These are phyloP conservation scores for Aaosphaeria pasadenensis DNA, from an alignment of 2,329 filamentous ascomycete species.

Conservation along the genomic window DNA sequence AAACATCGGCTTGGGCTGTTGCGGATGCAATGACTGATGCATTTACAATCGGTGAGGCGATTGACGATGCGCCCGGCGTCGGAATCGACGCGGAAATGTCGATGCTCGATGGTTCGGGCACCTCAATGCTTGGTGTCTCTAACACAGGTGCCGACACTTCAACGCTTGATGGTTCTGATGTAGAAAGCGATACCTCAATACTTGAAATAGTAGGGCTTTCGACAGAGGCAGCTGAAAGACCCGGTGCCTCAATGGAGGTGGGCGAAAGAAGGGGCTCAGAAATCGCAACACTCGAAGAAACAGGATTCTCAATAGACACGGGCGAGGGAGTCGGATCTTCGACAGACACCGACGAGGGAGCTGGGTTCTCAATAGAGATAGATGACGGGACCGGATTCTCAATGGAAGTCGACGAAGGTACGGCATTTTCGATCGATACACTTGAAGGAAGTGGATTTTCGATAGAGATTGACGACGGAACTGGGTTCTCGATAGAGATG, in stretches of 20 bases:
- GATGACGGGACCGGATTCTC: background rate
- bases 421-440: background rate
- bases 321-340: background rate
- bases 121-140: background rate
- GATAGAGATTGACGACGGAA: background rate
- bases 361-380: background rate
- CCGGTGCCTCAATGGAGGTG: background rate
- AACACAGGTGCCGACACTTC: background rate
- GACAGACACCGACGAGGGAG: background rate
- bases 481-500: background rate
- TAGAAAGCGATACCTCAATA: background rate
- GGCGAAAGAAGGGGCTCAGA: background rate
- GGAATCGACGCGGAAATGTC: background rate
- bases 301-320: background rate
- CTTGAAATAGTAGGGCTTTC: background rate
- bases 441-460: background rate
- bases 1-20: background rate
- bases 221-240: background rate
- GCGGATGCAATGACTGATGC: background rate
- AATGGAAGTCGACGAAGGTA: background rate
- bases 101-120: background rate
- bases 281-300: background rate
- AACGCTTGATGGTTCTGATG: background rate
- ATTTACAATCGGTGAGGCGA: background rate
- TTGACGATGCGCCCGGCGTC: background rate